These are phyloP conservation scores for Polyplosphaeria fusca DNA, from an alignment of 495 filamentous ascomycete species.

Conservation along the genomic window DNA sequence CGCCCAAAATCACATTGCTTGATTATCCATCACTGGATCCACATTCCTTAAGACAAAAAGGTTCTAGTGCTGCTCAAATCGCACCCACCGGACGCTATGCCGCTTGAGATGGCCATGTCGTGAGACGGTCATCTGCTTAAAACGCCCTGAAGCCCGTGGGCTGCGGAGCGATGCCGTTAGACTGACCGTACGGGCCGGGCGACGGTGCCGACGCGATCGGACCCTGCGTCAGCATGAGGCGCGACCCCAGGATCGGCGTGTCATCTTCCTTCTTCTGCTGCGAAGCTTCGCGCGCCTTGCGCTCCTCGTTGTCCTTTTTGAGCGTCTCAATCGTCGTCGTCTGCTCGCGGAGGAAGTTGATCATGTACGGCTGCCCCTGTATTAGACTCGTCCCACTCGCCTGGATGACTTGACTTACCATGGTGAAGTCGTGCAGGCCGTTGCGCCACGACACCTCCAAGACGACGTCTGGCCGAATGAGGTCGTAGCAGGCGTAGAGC, in stretches of 20 bases:
- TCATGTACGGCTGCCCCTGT: conserved; percentile 75
- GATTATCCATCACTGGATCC: too few species aligned
- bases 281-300: conserved; percentile 81
- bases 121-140: conserved; percentile 22
- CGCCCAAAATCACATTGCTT: too few species aligned
- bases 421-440: conserved; percentile 92
- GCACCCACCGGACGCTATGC: too few species aligned
- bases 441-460: conserved; percentile 97
- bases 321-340: conserved; percentile 77
- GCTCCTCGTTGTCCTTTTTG: conserved; percentile 96
- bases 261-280: conserved; percentile 87
- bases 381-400: conserved; percentile 14
- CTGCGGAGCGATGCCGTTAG: conserved; percentile 44
- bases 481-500: conserved; percentile 97
- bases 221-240: conserved; percentile 98
- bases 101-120: too few species aligned
- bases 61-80: too few species aligned
- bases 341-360: conserved; percentile 92
- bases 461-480: conserved; percentile 85
- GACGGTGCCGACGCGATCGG: conserved; percentile 58
- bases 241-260: conserved; percentile 84
- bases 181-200: conserved; percentile 41
- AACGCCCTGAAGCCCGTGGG: conserved; percentile 42
- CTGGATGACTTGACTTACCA: conserved; percentile 48
- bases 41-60: too few species aligned